Base-by-base conservation (phyloP, 805 yeast genomes). In the Candida gorgasii region DNA sequence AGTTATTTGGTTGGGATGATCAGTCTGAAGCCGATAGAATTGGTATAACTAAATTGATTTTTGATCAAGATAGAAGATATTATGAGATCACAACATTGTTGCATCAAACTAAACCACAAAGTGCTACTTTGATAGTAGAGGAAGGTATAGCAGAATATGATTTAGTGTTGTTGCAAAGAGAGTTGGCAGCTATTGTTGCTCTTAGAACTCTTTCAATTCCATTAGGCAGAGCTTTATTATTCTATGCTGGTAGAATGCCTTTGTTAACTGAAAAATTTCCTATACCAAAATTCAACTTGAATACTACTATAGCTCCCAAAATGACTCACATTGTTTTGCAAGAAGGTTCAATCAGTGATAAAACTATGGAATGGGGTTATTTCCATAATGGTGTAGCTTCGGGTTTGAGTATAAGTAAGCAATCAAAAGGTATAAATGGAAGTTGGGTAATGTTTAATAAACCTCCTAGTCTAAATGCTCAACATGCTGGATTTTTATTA, bases 341-440 rank as follows among this genome's bases (percentile, higher is more conserved):
- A 4, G 77, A 75, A 37, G 80, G 76, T 2, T 48, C 73, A 0
- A 53, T 87, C 8, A 71, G 76, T n/a, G 64, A 70, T 1, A 73
- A 67, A 11, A 62, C 73, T 3, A 58, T 75, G 27, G 78, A 79
- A 29, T 89, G 97, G 97, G 96, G 95, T 0, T 78, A 80, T 48
- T 93, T 93, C 58, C 97, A 92, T 53, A 87, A 86, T 52, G 99
- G 99, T 12, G 95, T 82, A 0, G 82, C 96, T 2, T 76, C 92
- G 1, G 99, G 97, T 0, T 63, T 93, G 38, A 81, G 84, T 42
- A 80, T 92, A 6, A 79, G 92, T 4, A 73, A 72, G 42, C 79
- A 77, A 36, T 79, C 89, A 0, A 74, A 76, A 30, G 89, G 87
- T 7, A 80, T 88, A 7, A 75, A 80, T 7, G 96, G 97, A 0